Conservation (phyloP, 2,329 filamentous ascomycete species). For the Venturia oleaginea region DNA sequence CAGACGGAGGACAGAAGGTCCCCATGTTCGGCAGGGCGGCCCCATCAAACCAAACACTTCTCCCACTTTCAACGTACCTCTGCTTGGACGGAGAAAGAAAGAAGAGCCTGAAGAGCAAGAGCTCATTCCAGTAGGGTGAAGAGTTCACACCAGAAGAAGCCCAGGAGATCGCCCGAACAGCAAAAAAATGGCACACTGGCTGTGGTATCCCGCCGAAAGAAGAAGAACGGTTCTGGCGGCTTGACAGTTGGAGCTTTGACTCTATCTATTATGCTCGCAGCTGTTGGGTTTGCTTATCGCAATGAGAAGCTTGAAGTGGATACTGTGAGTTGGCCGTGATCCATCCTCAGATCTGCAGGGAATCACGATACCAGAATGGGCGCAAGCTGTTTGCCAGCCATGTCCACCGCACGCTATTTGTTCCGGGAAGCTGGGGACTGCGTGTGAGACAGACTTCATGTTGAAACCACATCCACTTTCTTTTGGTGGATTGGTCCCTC, state of each 20-base stretch:
- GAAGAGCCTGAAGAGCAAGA: constrained; percentile 16
- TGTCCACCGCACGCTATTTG: constrained; percentile 90
- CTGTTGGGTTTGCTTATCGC: constrained; percentile 75
- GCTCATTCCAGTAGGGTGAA: constrained; percentile 51
- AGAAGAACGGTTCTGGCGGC: constrained; percentile 37
- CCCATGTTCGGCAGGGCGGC: constrained; percentile 40
- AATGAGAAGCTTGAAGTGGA: constrained; percentile 95
- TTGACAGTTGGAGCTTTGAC: constrained; percentile 60
- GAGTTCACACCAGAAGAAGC: constrained; percentile 93
- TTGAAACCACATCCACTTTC: constrained; percentile 76
- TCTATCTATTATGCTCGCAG: constrained; percentile 59
- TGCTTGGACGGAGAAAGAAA: constrained; percentile 38
- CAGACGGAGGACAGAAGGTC: constrained; percentile 35
- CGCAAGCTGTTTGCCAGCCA: constrained; percentile 68
- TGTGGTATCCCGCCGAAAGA: constrained; percentile 22
- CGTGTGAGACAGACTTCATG: constrained; percentile 82
- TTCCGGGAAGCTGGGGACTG: constrained; percentile 64
- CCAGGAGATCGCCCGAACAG: constrained; percentile 57
- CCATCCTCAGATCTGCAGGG: constrained; percentile 49
- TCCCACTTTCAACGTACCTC: constrained; percentile 50
- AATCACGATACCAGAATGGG: constrained; percentile 63
- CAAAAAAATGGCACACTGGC: constrained; percentile 18
- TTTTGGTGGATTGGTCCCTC: constrained; percentile 68
- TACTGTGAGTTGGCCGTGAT: constrained; percentile 73
- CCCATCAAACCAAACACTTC: constrained; percentile 48